Evolutionary conservation across 2,329 filamentous ascomycete species (phyloP).

Genomic region (Colletotrichum cereale): DNA sequence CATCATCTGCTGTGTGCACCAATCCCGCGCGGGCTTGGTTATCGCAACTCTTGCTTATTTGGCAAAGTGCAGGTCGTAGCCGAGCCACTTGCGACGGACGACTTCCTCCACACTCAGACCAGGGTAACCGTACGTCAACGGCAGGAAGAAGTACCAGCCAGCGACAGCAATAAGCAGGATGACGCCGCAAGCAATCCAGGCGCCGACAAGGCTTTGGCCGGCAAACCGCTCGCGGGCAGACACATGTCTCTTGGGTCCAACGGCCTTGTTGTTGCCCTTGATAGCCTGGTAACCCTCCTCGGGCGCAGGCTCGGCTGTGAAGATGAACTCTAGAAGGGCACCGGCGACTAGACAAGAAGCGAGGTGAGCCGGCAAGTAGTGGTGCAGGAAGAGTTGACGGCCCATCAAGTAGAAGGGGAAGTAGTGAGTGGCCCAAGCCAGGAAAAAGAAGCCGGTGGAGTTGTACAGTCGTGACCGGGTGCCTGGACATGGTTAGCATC

Average conservation of each 20-base stretch:
- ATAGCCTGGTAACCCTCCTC: slow-evolving; percentile 62
- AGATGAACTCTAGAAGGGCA: slow-evolving; percentile 93
- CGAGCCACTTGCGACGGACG: slow-evolving; percentile 90
- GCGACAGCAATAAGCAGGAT: slow-evolving; percentile 77
- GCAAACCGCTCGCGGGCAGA: slow-evolving; percentile 87
- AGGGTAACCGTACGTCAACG: slow-evolving; percentile 94
- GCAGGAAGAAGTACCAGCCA: slow-evolving; percentile 93
- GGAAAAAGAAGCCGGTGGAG: slow-evolving; percentile 98
- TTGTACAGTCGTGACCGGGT: slow-evolving; percentile 96
- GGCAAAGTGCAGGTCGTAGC: slow-evolving; percentile 97
- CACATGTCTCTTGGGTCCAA: slow-evolving; percentile 69
- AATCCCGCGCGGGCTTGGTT: not conserved
- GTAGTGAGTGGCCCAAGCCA: slow-evolving; percentile 97
- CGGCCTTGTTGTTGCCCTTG: slow-evolving; percentile 61
- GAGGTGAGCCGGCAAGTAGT: slow-evolving; percentile 95
- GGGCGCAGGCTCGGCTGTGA: slow-evolving; percentile 84
- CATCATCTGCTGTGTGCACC: slow-evolving; percentile 16
- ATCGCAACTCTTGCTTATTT: slow-evolving; percentile 73
- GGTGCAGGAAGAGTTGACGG: slow-evolving; percentile 96
- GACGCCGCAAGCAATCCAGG: slow-evolving; percentile 82
- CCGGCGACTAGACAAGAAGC: slow-evolving; percentile 92
- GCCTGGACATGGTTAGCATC: slow-evolving; percentile 64
- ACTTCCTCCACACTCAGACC: slow-evolving; percentile 85
- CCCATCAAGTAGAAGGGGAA: slow-evolving; percentile 99
- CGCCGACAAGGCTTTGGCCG: slow-evolving; percentile 79